A percentile compares a stretch with the other conserved stretches of the same genome.
phyloP scores from a whole-genome alignment of 768 basidiomycete species.

The Thelephora ganbajun region DNA sequence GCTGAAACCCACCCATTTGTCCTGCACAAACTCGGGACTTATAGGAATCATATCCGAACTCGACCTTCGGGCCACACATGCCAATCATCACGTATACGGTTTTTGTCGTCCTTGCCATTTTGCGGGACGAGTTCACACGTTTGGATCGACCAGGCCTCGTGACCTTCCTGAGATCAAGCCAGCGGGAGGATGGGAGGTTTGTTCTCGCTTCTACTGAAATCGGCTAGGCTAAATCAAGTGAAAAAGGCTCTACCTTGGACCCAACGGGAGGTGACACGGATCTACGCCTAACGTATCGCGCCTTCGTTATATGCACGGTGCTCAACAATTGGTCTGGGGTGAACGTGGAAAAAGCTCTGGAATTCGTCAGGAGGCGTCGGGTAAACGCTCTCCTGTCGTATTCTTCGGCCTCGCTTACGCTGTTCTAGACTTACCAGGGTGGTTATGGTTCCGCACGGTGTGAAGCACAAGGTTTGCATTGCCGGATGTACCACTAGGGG shows the following conservation, averaged over 20 bases:
- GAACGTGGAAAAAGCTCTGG: conserved; percentile 42
- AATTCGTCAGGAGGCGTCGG: conserved; percentile 57
- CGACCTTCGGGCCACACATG: conserved; percentile 56
- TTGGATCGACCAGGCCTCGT: conserved; percentile 61
- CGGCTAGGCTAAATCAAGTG: too few species aligned
- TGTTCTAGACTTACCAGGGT: conserved; percentile 72
- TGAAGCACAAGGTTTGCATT: conserved; percentile 67
- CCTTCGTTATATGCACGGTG: conserved; percentile 71
- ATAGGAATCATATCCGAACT: conserved; percentile 64
- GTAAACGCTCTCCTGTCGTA: conserved; percentile 26
- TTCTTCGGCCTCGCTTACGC: conserved; percentile 3
- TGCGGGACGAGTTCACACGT: conserved; percentile 70
- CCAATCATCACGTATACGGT: conserved; percentile 96
- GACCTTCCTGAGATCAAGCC: conserved; percentile 55
- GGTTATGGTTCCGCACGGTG: conserved; percentile 76
- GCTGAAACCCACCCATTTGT: conserved; percentile 48
- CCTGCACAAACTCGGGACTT: conserved; percentile 66
- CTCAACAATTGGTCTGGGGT: conserved; percentile 70
- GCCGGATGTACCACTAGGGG: too few species aligned
- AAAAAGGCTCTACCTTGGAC: conserved; percentile 51
- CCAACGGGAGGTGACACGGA: conserved; percentile 66
- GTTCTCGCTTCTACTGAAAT: conserved; percentile 4
- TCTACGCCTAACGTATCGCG: conserved; percentile 74
- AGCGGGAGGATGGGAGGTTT: conserved; percentile 75
- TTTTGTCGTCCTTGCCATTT: conserved; percentile 64